These are phyloP conservation scores for Mallotus repandus DNA, from an alignment of 441 rosid species.

Conservation along the genomic window DNA sequence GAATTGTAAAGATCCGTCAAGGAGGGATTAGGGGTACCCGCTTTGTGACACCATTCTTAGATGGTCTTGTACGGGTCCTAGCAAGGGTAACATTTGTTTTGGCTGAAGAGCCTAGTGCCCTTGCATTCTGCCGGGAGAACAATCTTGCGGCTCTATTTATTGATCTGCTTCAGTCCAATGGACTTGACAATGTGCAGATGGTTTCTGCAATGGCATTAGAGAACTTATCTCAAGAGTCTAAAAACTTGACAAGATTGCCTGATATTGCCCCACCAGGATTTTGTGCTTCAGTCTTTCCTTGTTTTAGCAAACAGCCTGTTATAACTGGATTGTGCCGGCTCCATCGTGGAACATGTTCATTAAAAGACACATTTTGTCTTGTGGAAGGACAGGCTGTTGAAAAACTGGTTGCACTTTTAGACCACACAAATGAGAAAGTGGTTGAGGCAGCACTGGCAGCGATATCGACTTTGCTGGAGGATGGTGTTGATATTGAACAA, in stretches of 20 bases:
- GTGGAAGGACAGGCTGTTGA: slow-evolving; percentile 81
- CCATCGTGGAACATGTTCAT: slow-evolving; percentile 79
- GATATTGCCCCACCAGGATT: slow-evolving; percentile 59
- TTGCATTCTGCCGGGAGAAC: slow-evolving; percentile 65
- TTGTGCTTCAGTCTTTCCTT: slow-evolving; percentile 67
- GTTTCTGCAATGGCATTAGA: slow-evolving; percentile 88
- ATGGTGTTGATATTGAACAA: slow-evolving; percentile 72
- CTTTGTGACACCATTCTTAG: slow-evolving; percentile 69
- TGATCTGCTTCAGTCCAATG: slow-evolving; percentile 73
- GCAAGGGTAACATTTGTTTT: slow-evolving; percentile 78
- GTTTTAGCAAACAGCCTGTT: slow-evolving; percentile 64
- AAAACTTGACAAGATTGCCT: slow-evolving; percentile 60
- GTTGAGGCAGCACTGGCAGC: slow-evolving; percentile 94
- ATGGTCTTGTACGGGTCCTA: slow-evolving; percentile 86
- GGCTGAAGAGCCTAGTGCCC: slow-evolving; percentile 57
- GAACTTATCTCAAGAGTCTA: slow-evolving; percentile 78
- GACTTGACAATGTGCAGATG: slow-evolving; percentile 80
- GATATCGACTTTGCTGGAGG: slow-evolving; percentile 71
- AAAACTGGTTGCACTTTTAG: slow-evolving; percentile 80
- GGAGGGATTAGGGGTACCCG: slow-evolving; percentile 78
- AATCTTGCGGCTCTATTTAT: slow-evolving; percentile 64
- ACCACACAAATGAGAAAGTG: slow-evolving; percentile 79
- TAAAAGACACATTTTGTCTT: slow-evolving; percentile 78
- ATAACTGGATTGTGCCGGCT: slow-evolving; percentile 74
- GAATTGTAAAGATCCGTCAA: slow-evolving; percentile 62